Percentiles rank a stretch among this genome's conserved stretches.
These are phyloP conservation scores for Linum usitatissimum DNA, from an alignment of 345 rosid species.

Conservation along the genomic window DNA sequence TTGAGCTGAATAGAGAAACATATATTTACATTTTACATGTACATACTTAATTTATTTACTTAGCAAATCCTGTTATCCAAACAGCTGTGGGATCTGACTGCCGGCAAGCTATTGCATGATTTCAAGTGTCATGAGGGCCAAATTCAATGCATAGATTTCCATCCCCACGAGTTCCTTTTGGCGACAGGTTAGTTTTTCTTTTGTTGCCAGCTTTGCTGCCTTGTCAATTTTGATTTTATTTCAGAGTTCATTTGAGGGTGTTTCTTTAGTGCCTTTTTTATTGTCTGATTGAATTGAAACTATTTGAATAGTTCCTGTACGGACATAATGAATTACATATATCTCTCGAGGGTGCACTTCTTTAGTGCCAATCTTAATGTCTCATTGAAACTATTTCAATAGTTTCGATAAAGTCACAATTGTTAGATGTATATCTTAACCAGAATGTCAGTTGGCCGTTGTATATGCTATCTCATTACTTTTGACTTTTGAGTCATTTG, in stretches of 20 bases:
- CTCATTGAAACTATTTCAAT: neutral
- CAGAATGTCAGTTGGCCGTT: neutral
- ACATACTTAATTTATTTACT: slow-evolving; percentile 2
- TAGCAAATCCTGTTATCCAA: slow-evolving; percentile 5
- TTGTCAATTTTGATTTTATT: neutral
- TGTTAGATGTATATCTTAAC: neutral
- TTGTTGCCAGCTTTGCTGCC: no score
- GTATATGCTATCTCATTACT: neutral
- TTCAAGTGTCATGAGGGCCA: slow-evolving; percentile 92
- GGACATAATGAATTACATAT: neutral
- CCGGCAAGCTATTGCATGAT: slow-evolving; percentile 88
- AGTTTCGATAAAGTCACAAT: neutral
- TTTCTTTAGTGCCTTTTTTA: neutral
- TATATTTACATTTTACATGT: neutral
- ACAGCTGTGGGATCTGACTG: slow-evolving; percentile 99
- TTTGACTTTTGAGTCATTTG: no score
- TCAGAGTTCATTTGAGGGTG: neutral
- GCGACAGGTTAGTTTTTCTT: slow-evolving; percentile 65
- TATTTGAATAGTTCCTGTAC: neutral
- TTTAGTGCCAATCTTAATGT: neutral
- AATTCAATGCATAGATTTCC: slow-evolving; percentile 93
- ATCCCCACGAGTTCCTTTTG: slow-evolving; percentile 89
- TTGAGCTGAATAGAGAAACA: neutral
- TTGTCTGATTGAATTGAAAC: neutral
- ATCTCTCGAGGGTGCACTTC: neutral